phyloP scores from a whole-genome alignment of 257 asterid genomes.

The Henckelia pumila region DNA sequence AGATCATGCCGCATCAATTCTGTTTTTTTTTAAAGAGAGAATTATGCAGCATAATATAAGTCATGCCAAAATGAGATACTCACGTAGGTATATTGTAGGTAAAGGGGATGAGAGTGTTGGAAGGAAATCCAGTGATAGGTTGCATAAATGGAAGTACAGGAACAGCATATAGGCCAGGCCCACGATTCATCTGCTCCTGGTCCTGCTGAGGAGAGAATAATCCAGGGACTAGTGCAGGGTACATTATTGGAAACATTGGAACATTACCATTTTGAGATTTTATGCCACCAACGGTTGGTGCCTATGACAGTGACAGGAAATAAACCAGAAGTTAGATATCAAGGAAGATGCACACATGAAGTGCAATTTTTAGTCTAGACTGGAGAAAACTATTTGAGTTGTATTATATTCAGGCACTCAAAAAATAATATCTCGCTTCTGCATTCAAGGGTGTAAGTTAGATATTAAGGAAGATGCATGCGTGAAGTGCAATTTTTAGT shows the following conservation, averaged over 20 bases:
- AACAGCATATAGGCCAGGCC: slow-evolving; percentile 94
- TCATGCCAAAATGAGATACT: slow-evolving; percentile 35
- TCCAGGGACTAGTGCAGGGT: slow-evolving; percentile 41
- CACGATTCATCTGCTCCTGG: slow-evolving; percentile 69
- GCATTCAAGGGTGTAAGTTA: slow-evolving; percentile 11
- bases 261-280: slow-evolving; percentile 39
- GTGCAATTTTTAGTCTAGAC: neutral
- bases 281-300: slow-evolving; percentile 32
- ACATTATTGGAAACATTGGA: slow-evolving; percentile 35
- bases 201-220: slow-evolving; percentile 43
- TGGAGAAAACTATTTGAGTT: slow-evolving; percentile 20
- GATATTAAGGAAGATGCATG: neutral
- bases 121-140: slow-evolving; percentile 49
- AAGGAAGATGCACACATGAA: neutral
- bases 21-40: neutral
- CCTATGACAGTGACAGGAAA: slow-evolving; percentile 30
- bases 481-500: neutral
- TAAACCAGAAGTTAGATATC: slow-evolving; percentile 17
- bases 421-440: neutral
- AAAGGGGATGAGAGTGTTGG: slow-evolving; percentile 72
- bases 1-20: neutral
- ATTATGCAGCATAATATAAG: neutral
- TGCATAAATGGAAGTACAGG: slow-evolving; percentile 59
- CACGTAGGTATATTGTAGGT: slow-evolving; percentile 82
- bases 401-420: slow-evolving; percentile 8